phyloP scores from a whole-genome alignment of 1,284 basidiomycete species.

The Moesziomyces parantarcticus region DNA sequence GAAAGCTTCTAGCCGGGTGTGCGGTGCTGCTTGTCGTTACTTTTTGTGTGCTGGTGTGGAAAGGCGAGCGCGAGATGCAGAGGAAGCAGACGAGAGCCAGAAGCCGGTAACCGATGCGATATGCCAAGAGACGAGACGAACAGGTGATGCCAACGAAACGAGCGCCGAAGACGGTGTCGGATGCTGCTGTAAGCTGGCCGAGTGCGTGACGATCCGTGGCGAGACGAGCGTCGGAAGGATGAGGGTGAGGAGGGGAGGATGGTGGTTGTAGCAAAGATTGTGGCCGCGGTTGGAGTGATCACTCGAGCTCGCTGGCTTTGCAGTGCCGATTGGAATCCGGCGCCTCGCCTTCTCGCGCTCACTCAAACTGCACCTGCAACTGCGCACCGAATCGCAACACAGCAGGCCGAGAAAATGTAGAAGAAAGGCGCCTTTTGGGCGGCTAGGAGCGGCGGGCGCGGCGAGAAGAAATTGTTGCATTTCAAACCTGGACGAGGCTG shows the following conservation, averaged over 20 bases:
- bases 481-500: not conserved
- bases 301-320: not conserved
- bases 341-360: no score
- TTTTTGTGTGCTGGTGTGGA: constrained; percentile 4
- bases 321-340: not conserved
- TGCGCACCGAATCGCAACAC: not conserved
- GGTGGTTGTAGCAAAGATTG: not conserved
- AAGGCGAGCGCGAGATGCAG: constrained; percentile 6
- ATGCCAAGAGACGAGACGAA: constrained; percentile 4
- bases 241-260: not conserved
- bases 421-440: not conserved
- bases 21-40: not conserved
- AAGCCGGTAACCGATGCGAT: constrained; percentile 11
- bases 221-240: not conserved
- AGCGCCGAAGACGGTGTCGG: not conserved
- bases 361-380: not conserved
- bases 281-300: not conserved
- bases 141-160: constrained; percentile 10
- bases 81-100: constrained; percentile 1
- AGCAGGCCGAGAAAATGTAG: not conserved
- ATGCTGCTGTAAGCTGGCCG: not conserved
- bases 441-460: no score
- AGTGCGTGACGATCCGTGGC: not conserved
- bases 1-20: not conserved
- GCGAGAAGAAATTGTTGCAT: constrained; percentile 7